These are phyloP conservation scores for Claviceps lovelessii DNA, from an alignment of 2,329 filamentous ascomycete genomes.

Conservation along the genomic window DNA sequence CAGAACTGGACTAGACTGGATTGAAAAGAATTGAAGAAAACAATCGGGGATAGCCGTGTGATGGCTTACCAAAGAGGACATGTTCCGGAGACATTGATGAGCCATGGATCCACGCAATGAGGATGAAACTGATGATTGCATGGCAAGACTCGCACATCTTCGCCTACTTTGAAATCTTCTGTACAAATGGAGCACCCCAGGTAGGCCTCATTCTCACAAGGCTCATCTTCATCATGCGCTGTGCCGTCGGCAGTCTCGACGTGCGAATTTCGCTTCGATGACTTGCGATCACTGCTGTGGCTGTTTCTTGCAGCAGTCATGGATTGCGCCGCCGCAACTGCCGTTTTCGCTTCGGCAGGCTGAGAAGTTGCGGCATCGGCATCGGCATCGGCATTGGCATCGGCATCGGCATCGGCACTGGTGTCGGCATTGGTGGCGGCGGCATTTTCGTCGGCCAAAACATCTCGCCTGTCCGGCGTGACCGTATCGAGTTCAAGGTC, in stretches of 20 bases:
- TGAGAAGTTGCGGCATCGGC: not conserved
- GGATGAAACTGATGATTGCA: constrained; percentile 57
- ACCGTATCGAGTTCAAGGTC: constrained; percentile 41
- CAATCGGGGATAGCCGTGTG: not conserved
- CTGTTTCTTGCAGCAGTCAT: constrained; percentile 2
- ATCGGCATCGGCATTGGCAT: no score
- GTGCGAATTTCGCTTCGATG: constrained; percentile 6
- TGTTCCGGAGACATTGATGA: constrained; percentile 54
- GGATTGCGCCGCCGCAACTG: not conserved
- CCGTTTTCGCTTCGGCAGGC: constrained; percentile 1
- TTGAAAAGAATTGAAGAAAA: not conserved
- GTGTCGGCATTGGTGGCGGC: constrained; percentile 1
- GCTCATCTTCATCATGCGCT: not conserved
- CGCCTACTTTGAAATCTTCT: constrained; percentile 51
- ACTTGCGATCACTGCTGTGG: not conserved
- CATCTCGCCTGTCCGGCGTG: constrained; percentile 17
- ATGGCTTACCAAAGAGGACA: constrained; percentile 51
- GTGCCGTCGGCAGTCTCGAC: not conserved
- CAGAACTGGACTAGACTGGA: not conserved
- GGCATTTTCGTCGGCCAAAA: constrained; percentile 8
- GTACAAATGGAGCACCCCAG: constrained; percentile 55
- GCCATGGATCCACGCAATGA: constrained; percentile 53
- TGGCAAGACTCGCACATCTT: constrained; percentile 53
- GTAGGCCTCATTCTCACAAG: constrained; percentile 18
- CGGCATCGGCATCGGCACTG: constrained; percentile 1